Evolutionary conservation across 768 basidiomycete species (phyloP), one percentile per base, ranked within the genome.

Genomic region (Harrya chromipes): DNA sequence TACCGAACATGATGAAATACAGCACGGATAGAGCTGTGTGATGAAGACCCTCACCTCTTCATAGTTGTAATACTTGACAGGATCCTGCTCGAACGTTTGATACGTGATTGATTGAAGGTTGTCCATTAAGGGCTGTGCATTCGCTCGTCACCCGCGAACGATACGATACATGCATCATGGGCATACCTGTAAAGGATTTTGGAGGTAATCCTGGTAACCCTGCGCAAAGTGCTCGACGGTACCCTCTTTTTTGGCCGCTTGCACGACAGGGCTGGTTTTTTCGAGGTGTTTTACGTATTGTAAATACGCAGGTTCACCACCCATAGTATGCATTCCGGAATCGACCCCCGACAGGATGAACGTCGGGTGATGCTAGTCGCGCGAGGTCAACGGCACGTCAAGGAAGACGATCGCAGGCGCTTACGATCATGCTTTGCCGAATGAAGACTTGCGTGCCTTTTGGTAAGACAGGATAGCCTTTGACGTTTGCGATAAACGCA

Each of bases 71-170:
- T 99, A 99, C 69, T 99, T 99, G 52, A 98, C 85, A 4, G 97
- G 95, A 72, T 98, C 97, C 65, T 93, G 83, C 63, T 99, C 97
- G 62, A 99, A 99, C 3, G 91, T 93, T 64, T 98, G 93, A 68
- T 99, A 99, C 11, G 94, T 97, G 56, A 87, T 81, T 59, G 92
- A 94, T 63, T 90, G 91, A 47, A 99, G 71, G 70, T 99, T 94
- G 62, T 99, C 95, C 94, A 95, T 95, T 60, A 99, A 69, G 20
- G 97, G 97, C 89, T 94, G 58, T 47, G 53, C 47, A 17, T 20
- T 20, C 45, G 46, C 47, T 42, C 38, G 50, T 55, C 40, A 62
- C 52, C 14, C 46, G 35, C 17, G 13, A 43, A 39, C 29, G 40
- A 34, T 31, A 35, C 34, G 23, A 36, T 47, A 46, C 41, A 44